Base-by-base conservation (phyloP, 2,329 filamentous ascomycete species). In the Pyrenochaeta sp. region DNA sequence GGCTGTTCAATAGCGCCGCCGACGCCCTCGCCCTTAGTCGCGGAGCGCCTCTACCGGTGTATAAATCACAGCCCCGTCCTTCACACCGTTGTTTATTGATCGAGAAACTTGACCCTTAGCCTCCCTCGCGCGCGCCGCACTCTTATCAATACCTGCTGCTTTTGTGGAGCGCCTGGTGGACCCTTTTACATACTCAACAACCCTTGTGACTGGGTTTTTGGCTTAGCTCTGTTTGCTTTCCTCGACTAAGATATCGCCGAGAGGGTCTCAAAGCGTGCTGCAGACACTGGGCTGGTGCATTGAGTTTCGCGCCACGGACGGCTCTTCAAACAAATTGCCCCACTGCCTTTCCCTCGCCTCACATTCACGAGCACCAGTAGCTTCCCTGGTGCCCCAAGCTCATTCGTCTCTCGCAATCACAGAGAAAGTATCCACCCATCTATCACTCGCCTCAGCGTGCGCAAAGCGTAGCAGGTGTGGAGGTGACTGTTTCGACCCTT, bases 291-390 rank as follows among this genome's bases (percentile, higher is more conserved):
- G 65, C 64, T 56, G 55, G 37, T 41, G 54, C 40, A 48, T 59
- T 51, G 57, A 27, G 64, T 65, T 64, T 64, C 63, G 60, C 44
- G 46, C 59, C 56, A 27, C 56, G 58, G 49, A 51, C 64, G 44
- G 54, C 49, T 56, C 55, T 54, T 58, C 55, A 63, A 60, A 64
- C 64, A 63, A 60, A 61, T 66, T 56, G 49, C 54, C 51, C 56
- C 53, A 56, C 55, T 45, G 30, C 51, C 45, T 42, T 35, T 41
- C 50, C 29, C 31, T 41, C 36, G 46, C 43, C 44, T 48, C 43
- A 20, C 42, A 27, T 32, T 45, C 52, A 49, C 44, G 49, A 45
- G 48, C 51, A 46, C 50, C 52, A 40, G 41, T 41, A 40, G 40
- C 50, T 41, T 46, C 49, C 37, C 52, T 51, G 39, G 41, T 42